phyloP scores from a whole-genome alignment of 345 rosid genomes.

The Dimocarpus longan region DNA sequence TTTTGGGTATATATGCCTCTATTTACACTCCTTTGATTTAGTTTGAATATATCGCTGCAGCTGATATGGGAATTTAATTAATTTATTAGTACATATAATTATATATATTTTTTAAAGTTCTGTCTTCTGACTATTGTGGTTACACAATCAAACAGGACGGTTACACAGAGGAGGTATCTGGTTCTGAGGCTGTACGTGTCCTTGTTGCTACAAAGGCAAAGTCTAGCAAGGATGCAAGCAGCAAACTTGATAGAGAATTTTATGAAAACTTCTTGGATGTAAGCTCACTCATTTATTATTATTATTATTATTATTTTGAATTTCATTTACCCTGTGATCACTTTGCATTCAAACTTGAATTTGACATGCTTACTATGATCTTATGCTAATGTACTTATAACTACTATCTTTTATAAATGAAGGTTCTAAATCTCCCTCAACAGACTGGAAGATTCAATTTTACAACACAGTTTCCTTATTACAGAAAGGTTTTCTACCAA shows the following conservation, averaged over 20 bases:
- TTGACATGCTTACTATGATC: not conserved
- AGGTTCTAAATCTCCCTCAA: conserved; percentile 70
- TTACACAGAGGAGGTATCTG: conserved; percentile 63
- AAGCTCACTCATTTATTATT: conserved; percentile 27
- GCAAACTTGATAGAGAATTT: conserved; percentile 64
- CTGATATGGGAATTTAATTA: not conserved
- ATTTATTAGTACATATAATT: not conserved
- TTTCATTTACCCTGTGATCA: not conserved
- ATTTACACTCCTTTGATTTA: no score
- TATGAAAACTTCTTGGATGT: conserved; percentile 82
- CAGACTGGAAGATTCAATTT: conserved; percentile 72
- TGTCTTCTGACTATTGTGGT: not conserved
- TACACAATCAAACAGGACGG: conserved; percentile 60
- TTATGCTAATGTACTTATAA: not conserved
- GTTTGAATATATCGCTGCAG: not conserved
- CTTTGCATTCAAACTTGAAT: not conserved
- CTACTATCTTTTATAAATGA: conserved; percentile 7
- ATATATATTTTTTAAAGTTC: not conserved
- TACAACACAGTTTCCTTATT: conserved; percentile 70
- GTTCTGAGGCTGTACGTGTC: conserved; percentile 66
- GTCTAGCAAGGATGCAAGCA: conserved; percentile 42
- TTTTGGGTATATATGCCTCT: not conserved
- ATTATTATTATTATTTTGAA: no score
- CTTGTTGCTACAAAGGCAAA: conserved; percentile 82
- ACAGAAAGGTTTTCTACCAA: conserved; percentile 54